Percentiles rank a stretch among this genome's conserved stretches.
Conservation (phyloP, 1,284 basidiomycete species). For the Xerocomus nothofagi region DNA sequence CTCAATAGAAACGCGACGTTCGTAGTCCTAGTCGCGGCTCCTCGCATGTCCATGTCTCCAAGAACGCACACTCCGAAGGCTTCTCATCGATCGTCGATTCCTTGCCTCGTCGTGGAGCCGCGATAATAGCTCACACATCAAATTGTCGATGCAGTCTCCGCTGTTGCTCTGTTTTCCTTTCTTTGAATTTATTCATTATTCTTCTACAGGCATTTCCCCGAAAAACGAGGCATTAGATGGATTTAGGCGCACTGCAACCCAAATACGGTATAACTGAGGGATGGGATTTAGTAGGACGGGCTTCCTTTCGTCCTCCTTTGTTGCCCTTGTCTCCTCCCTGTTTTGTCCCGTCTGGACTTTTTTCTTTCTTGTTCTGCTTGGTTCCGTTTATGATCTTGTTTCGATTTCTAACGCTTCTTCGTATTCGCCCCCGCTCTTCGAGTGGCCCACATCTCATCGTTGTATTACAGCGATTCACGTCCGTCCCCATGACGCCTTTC, state of each 20-base stretch:
- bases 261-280: constrained; percentile 12
- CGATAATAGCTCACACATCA: constrained; percentile 2
- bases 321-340: constrained; percentile 1
- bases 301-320: constrained; percentile 1
- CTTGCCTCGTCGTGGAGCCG: constrained; percentile 2
- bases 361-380: constrained; percentile 18
- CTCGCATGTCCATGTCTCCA: constrained; percentile 4
- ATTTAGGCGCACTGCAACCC: constrained; percentile 16
- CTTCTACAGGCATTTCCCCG: constrained; percentile 41
- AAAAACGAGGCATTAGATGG: constrained; percentile 20
- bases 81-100: not conserved
- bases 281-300: constrained; percentile 5
- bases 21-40: constrained; percentile 3
- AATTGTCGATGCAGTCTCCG: constrained; percentile 16
- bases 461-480: constrained; percentile 22
- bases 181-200: constrained; percentile 53
- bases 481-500: not conserved
- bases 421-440: not conserved
- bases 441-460: constrained; percentile 6
- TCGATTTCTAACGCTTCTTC: constrained; percentile 5
- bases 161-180: constrained; percentile 22
- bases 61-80: not conserved
- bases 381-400: constrained; percentile 19
- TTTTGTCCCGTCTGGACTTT: constrained; percentile 5
- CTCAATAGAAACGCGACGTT: constrained; percentile 42